A percentile compares a stretch with the other conserved stretches of the same genome.
Conservation (phyloP, 225 moss, liverwort and hornwort species). For the Bryoerythrophyllum caledonicum region DNA sequence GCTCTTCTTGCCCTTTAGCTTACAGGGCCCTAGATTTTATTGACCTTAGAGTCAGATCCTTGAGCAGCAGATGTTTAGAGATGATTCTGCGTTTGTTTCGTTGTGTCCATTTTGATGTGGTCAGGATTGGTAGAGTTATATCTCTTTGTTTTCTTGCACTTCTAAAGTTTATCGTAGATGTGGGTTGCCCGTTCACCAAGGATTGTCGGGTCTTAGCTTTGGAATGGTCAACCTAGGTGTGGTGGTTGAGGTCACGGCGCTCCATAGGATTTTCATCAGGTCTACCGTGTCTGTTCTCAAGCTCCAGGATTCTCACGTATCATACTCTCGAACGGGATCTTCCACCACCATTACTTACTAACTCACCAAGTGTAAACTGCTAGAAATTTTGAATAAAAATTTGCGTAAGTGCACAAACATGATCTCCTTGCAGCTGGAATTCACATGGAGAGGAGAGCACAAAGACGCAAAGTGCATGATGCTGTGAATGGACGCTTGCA, state of each 20-base stretch:
- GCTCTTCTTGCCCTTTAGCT: not conserved
- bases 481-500: not conserved
- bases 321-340: not conserved
- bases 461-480: not conserved
- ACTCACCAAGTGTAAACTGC: not conserved
- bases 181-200: not conserved
- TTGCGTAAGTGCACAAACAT: not conserved
- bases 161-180: not conserved
- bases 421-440: not conserved
- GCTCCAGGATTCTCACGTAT: not conserved
- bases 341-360: not conserved
- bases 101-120: not conserved
- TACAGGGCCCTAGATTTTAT: not conserved
- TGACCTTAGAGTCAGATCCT: not conserved
- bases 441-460: not conserved
- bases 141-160: not conserved
- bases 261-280: no score
- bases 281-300: not conserved
- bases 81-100: not conserved
- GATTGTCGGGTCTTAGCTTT: not conserved
- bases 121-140: not conserved
- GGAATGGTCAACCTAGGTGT: no score
- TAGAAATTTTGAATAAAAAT: not conserved
- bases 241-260: no score
- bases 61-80: not conserved